Evolutionary conservation across 805 yeast species (phyloP).

Genomic region (Maudiozyma barnettii): DNA sequence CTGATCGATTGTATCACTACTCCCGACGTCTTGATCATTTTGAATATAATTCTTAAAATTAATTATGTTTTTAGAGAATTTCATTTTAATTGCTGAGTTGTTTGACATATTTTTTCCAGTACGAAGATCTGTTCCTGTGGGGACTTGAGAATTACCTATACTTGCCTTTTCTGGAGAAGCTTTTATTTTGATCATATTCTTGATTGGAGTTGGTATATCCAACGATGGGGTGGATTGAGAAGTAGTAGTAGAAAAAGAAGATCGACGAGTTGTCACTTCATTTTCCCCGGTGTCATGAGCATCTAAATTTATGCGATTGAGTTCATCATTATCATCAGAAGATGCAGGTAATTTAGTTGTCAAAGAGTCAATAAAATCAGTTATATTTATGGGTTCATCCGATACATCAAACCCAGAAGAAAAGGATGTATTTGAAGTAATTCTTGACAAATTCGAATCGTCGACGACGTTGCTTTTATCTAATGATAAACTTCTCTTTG

Average conservation of each 20-base stretch:
- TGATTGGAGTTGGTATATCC: conserved; percentile 20
- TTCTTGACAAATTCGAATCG: background rate
- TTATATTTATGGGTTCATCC: conserved; percentile 19
- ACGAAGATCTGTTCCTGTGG: background rate
- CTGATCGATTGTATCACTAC: conserved; percentile 16
- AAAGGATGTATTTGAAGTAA: conserved; percentile 4
- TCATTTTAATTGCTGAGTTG: background rate
- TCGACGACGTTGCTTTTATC: background rate
- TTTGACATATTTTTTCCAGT: background rate
- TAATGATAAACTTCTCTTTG: background rate
- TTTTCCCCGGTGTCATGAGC: background rate
- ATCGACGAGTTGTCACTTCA: no score
- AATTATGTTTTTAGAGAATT: conserved; percentile 3
- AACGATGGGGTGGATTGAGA: conserved; percentile 9
- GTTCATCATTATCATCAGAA: background rate
- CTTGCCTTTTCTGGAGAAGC: conserved; percentile 12
- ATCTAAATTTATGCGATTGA: background rate
- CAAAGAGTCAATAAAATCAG: conserved; percentile 11
- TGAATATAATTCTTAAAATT: conserved; percentile 6
- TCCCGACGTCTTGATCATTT: background rate
- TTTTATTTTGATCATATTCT: conserved; percentile 16
- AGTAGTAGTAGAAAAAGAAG: background rate
- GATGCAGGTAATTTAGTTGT: background rate
- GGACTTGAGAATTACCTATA: background rate
- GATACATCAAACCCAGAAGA: conserved; percentile 10